A percentile compares a stretch with the other conserved stretches of the same genome.
phyloP scores from a whole-genome alignment of 2,329 filamentous ascomycete genomes.

The Colletotrichum sp. region DNA sequence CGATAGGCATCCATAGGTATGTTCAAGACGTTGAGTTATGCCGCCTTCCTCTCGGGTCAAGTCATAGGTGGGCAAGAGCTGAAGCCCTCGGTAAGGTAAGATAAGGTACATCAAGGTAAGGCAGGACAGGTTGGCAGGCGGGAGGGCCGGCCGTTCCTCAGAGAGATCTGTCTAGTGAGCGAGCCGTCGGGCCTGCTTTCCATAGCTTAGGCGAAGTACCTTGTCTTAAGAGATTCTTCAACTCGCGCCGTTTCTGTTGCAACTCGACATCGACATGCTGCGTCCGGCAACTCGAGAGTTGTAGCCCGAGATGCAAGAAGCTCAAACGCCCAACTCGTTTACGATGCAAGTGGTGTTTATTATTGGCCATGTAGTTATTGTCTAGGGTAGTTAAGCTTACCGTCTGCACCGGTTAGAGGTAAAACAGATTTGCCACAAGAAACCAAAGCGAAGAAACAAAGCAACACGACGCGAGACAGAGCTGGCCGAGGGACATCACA shows the following conservation, averaged over 20 bases:
- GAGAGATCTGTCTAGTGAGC: not conserved
- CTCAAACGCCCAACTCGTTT: not conserved
- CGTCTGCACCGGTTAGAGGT: not conserved
- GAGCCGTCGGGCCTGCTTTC: not conserved
- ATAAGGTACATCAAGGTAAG: no score
- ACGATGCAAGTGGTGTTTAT: not conserved
- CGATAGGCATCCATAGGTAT: not conserved
- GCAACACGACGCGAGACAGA: not conserved
- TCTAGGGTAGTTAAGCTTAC: not conserved
- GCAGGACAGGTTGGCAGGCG: not conserved
- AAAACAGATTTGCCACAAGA: not conserved
- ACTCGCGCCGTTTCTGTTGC: not conserved
- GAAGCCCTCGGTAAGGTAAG: not conserved
- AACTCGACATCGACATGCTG: not conserved
- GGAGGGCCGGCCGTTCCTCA: not conserved
- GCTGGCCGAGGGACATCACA: not conserved
- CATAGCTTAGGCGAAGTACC: not conserved
- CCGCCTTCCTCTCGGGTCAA: no score
- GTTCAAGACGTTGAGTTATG: no score
- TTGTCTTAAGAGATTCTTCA: not conserved
- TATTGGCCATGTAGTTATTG: not conserved
- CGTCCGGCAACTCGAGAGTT: not conserved
- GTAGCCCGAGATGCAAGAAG: not conserved
- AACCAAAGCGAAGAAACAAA: not conserved
- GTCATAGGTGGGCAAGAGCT: no score